Percentiles rank a stretch among this genome's conserved stretches.
These are phyloP conservation scores for Metschnikowia reukaufii DNA, from an alignment of 805 yeast genomes.

Conservation along the genomic window DNA sequence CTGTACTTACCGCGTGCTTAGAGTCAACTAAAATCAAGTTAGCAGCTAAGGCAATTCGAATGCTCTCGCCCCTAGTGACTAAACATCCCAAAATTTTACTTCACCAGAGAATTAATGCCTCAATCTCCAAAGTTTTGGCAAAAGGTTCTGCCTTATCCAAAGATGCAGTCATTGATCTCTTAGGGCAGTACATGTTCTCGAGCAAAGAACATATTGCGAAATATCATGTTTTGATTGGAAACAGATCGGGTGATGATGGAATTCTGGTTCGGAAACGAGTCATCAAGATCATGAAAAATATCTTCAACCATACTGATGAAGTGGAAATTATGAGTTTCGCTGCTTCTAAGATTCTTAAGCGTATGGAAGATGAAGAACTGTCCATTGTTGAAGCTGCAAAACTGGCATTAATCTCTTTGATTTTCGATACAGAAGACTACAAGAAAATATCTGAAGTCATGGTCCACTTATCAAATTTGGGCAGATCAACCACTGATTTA, in stretches of 20 bases:
- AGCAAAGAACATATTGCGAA: constrained; percentile 47
- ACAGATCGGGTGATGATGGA: constrained; percentile 57
- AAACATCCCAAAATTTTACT: constrained; percentile 53
- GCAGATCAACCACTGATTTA: background rate
- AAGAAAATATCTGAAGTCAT: constrained; percentile 31
- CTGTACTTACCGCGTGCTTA: constrained; percentile 41
- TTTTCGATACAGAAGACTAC: constrained; percentile 21
- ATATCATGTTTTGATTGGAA: constrained; percentile 51
- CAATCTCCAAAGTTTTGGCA: constrained; percentile 50
- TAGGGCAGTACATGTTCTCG: constrained; percentile 47
- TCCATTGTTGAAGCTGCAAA: constrained; percentile 42
- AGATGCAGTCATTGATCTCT: constrained; percentile 71
- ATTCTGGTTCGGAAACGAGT: constrained; percentile 64
- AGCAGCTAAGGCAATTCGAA: constrained; percentile 60
- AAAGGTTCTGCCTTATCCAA: constrained; percentile 72
- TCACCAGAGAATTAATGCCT: constrained; percentile 49
- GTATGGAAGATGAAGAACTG: constrained; percentile 73
- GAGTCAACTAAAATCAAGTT: constrained; percentile 33
- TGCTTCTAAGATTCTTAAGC: constrained; percentile 50
- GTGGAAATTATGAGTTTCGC: constrained; percentile 39
- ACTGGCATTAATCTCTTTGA: constrained; percentile 27
- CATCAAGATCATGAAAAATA: constrained; percentile 47
- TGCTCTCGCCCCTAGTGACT: constrained; percentile 54
- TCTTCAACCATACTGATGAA: constrained; percentile 42
- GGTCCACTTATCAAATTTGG: constrained; percentile 31